Percentiles rank a stretch among this genome's conserved stretches.
These are phyloP conservation scores for Boletus rubescentipes DNA, from an alignment of 768 basidiomycete species.

Conservation along the genomic window DNA sequence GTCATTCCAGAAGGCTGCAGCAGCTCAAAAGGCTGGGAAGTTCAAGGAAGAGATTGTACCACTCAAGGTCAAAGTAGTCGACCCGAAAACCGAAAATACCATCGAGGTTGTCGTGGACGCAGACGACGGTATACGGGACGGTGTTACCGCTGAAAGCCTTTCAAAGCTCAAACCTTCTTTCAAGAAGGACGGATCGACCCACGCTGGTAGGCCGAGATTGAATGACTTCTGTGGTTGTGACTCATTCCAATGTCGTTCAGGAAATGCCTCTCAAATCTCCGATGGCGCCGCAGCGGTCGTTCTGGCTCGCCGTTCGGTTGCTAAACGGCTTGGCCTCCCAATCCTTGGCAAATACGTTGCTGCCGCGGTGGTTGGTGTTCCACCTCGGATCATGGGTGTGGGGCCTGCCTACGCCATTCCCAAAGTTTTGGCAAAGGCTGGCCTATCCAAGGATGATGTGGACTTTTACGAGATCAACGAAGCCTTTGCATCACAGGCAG, in stretches of 20 bases:
- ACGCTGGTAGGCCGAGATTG: constrained; percentile 50
- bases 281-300: constrained; percentile 92
- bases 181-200: constrained; percentile 68
- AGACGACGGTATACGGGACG: constrained; percentile 87
- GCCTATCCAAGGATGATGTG: constrained; percentile 66
- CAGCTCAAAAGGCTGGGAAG: constrained; percentile 75
- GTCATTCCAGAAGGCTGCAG: constrained; percentile 83
- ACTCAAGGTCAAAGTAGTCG: constrained; percentile 63
- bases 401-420: constrained; percentile 91
- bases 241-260: constrained; percentile 24
- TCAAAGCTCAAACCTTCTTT: constrained; percentile 87
- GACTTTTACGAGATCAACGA: constrained; percentile 95
- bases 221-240: not conserved
- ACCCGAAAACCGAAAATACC: constrained; percentile 73
- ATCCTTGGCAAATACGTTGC: constrained; percentile 84
- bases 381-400: constrained; percentile 87
- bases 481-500: constrained; percentile 82
- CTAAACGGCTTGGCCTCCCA: constrained; percentile 80
- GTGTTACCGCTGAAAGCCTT: constrained; percentile 76
- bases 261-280: constrained; percentile 87
- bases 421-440: constrained; percentile 61
- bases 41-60: constrained; percentile 86
- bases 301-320: constrained; percentile 75
- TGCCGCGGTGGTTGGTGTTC: constrained; percentile 72
- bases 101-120: constrained; percentile 66